phyloP scores from a whole-genome alignment of 768 basidiomycete genomes.

The Psilocybe sp. region DNA sequence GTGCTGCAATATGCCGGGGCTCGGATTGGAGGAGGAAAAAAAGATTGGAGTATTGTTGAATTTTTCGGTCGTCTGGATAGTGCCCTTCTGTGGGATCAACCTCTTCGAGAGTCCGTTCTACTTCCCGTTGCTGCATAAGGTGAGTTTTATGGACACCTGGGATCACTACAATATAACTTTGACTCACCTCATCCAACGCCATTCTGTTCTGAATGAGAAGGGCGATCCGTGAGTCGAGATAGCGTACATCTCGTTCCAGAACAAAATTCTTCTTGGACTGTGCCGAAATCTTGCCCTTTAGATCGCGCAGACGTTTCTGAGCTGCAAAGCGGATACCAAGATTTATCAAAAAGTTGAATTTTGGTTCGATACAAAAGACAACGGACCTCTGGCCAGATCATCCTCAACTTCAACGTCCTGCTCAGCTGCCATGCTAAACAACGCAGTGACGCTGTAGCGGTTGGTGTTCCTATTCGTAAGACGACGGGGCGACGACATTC shows the following conservation, averaged over 20 bases:
- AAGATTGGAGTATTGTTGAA: conserved; percentile 96
- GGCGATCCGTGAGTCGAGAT: conserved; percentile 95
- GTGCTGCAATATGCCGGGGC: conserved; percentile 92
- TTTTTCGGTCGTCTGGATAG: conserved; percentile 90
- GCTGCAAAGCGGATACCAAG: conserved; percentile 43
- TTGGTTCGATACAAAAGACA: not conserved
- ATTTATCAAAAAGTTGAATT: not conserved
- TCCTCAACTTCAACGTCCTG: conserved; percentile 98
- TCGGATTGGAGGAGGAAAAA: conserved; percentile 99
- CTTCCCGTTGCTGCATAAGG: conserved; percentile 78
- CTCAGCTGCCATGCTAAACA: conserved; percentile 98
- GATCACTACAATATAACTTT: not conserved
- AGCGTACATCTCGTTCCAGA: conserved; percentile 96
- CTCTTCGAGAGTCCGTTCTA: conserved; percentile 93
- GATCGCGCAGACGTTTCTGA: conserved; percentile 93
- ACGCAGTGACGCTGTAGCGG: conserved; percentile 91
- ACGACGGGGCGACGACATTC: conserved; percentile 65
- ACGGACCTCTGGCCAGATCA: conserved; percentile 87
- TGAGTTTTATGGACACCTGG: conserved; percentile 11
- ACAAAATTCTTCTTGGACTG: conserved; percentile 99
- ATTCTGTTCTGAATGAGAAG: conserved; percentile 97
- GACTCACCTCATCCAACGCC: conserved; percentile 87
- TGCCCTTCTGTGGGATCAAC: conserved; percentile 90
- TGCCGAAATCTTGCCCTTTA: conserved; percentile 95
- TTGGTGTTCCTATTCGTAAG: conserved; percentile 93